Percentiles rank a stretch among this genome's conserved stretches.
Evolutionary conservation across 805 yeast species (phyloP).

Genomic region (Kodamaea hsintzibuensis): DNA sequence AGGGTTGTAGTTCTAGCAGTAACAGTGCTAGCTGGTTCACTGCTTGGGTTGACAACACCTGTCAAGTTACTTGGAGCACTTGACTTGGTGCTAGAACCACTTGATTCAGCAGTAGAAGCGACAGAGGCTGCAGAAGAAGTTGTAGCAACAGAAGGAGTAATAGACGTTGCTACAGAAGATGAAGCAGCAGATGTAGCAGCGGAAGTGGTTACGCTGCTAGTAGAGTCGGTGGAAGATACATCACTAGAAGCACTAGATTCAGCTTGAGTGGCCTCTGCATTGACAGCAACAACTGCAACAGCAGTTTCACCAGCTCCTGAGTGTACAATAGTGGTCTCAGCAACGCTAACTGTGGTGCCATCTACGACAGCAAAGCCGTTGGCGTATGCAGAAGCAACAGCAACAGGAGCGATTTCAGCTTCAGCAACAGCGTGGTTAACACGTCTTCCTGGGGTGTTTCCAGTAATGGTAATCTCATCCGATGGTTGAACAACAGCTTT

Average conservation of each 20-base stretch:
- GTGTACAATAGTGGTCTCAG: neutral
- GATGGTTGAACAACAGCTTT: neutral
- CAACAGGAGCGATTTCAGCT: neutral
- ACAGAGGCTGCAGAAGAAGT: neutral
- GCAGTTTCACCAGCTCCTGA: neutral
- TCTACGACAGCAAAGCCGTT: neutral
- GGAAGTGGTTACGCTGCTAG: neutral
- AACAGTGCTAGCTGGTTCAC: neutral
- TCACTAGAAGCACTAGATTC: neutral
- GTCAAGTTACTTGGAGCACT: neutral
- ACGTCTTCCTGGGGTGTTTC: neutral
- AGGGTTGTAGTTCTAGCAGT: slow-evolving; percentile 3
- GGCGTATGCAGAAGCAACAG: neutral
- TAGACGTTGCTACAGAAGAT: neutral
- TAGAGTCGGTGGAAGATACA: neutral
- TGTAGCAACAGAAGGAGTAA: neutral
- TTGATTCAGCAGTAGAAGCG: neutral
- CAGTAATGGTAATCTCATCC: neutral
- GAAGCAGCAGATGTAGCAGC: neutral
- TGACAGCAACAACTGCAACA: neutral
- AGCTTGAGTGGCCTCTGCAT: neutral
- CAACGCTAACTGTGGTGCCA: neutral
- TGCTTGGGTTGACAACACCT: neutral
- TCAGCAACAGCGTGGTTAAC: neutral
- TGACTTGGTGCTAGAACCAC: neutral